Evolutionary conservation across 768 basidiomycete genomes (phyloP), one percentile per base, ranked within the genome.

Genomic region (Phylloporus sp.): DNA sequence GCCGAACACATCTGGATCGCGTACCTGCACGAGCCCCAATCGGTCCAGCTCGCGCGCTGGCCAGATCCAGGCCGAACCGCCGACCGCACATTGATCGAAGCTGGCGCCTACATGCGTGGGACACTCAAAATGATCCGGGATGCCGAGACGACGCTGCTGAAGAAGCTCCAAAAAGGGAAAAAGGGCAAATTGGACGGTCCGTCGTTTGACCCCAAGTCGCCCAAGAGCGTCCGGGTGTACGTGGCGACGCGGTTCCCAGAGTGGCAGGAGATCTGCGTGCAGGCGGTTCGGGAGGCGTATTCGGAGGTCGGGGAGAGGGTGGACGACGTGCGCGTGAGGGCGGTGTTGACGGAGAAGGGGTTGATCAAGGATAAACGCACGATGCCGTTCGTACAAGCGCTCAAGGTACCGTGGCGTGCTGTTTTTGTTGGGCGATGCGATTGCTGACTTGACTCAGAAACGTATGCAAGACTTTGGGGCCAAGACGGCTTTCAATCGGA

Each of bases 301-400:
- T 69, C 70, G 33, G 72, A 72, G 44, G 68, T 70, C 44, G 70
- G 71, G 22, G 76, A 81, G 48, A 77, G 74, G 55, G 84, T 97
- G 27, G 90, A 99, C 60, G 93, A 97, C 61, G 81, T 70, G 29
- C 84, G 82, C 64, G 80, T 94, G 41, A 78, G 83, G 64, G 72
- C 80, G 57, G 55, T 78, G 54, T 63, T 98, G 63, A 76, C 75
- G 9, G 74, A 79, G 62, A 76, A 73, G 18, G 92, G 90, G 5
- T 63, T 97, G 64, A 84, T 93, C 70, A 97, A 96, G 77, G 92
- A 98, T 71, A 98, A 98, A 74, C 80, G 84, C 34, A 78, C 78
- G 33, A 98, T 97, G 95, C 94, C 94, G 6, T 97, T 95, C 69
- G 80, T 93, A 37, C 89, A 95, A 49, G 70, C 76, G 24, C 88